A percentile compares a stretch with the other conserved stretches of the same genome.
Conservation (phyloP, 2,329 filamentous ascomycete genomes). For the Talaromyces sp. region DNA sequence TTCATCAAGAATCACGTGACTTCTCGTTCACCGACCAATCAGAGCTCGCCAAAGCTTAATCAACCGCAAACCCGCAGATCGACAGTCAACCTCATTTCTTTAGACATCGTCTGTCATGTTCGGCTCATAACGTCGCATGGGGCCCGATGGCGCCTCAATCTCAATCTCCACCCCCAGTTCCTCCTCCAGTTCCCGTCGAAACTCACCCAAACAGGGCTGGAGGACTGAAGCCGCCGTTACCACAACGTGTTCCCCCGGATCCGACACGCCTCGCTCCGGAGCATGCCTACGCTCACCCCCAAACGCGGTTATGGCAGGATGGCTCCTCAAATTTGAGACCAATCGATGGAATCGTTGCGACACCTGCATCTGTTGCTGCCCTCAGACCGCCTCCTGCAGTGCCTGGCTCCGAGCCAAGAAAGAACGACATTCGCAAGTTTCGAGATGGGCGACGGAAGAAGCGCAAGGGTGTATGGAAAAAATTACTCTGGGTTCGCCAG, state of each 20-base stretch:
- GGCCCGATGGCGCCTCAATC: conserved; percentile 25
- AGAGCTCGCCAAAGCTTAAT: background rate
- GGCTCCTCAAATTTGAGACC: conserved; percentile 35
- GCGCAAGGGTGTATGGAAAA: conserved; percentile 80
- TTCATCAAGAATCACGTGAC: background rate
- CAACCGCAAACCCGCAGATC: background rate
- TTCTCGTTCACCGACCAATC: background rate
- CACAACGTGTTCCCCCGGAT: conserved; percentile 47
- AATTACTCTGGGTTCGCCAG: conserved; percentile 96
- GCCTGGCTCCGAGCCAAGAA: conserved; percentile 32
- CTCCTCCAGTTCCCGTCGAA: conserved; percentile 46
- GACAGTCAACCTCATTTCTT: background rate
- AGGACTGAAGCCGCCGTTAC: conserved; percentile 34
- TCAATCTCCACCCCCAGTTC: conserved; percentile 34
- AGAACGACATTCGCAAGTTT: conserved; percentile 47
- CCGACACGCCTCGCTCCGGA: conserved; percentile 73
- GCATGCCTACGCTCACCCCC: conserved; percentile 66
- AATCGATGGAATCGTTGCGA: conserved; percentile 43
- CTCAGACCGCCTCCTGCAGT: conserved; percentile 41
- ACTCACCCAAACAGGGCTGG: conserved; percentile 44
- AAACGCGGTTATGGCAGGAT: conserved; percentile 52
- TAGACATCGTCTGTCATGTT: conserved; percentile 13
- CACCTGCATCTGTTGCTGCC: conserved; percentile 36
- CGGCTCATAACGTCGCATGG: conserved; percentile 14
- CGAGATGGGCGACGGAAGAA: conserved; percentile 63